Conservation (phyloP, 495 filamentous ascomycete genomes). For the Bacidia rubella region DNA sequence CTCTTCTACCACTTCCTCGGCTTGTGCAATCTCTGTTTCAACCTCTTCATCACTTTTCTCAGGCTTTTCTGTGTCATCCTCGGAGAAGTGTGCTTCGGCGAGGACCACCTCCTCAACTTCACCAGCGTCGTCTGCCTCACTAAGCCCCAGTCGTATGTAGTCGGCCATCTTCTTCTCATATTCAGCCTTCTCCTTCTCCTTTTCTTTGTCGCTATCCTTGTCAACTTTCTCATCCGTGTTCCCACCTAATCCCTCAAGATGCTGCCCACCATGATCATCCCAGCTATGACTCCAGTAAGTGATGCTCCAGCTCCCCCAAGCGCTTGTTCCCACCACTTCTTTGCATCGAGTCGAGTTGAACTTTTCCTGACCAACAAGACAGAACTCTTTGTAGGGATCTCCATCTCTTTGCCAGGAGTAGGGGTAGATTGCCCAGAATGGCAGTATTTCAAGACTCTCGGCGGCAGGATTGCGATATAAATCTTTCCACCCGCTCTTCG, state of each 20-base stretch:
- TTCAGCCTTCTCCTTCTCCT: slow-evolving; percentile 20
- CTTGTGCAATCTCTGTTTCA: background rate
- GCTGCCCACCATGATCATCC: slow-evolving; percentile 21
- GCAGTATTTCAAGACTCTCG: slow-evolving; percentile 11
- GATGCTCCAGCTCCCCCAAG: slow-evolving; percentile 14
- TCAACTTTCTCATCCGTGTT: slow-evolving; percentile 66
- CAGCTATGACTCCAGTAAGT: slow-evolving; percentile 20
- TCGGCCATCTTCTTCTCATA: slow-evolving; percentile 32
- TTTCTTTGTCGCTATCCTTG: slow-evolving; percentile 6
- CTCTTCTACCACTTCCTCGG: background rate
- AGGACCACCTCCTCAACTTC: background rate
- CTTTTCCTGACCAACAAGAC: slow-evolving; percentile 6
- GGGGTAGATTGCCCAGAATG: slow-evolving; percentile 16
- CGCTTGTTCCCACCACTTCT: slow-evolving; percentile 6
- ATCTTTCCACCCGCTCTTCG: slow-evolving; percentile 1
- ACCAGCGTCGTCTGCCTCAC: background rate
- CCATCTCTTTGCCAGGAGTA: slow-evolving; percentile 16
- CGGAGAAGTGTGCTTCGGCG: background rate
- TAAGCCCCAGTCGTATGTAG: background rate
- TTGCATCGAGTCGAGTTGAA: slow-evolving; percentile 15
- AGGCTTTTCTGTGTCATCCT: background rate
- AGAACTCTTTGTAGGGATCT: slow-evolving; percentile 3
- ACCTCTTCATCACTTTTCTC: background rate
- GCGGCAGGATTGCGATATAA: background rate
- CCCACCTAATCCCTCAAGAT: slow-evolving; percentile 60